A percentile compares a stretch with the other conserved stretches of the same genome.
These are phyloP conservation scores for Neurospora terricola DNA, from an alignment of 495 filamentous ascomycete genomes.

Conservation along the genomic window DNA sequence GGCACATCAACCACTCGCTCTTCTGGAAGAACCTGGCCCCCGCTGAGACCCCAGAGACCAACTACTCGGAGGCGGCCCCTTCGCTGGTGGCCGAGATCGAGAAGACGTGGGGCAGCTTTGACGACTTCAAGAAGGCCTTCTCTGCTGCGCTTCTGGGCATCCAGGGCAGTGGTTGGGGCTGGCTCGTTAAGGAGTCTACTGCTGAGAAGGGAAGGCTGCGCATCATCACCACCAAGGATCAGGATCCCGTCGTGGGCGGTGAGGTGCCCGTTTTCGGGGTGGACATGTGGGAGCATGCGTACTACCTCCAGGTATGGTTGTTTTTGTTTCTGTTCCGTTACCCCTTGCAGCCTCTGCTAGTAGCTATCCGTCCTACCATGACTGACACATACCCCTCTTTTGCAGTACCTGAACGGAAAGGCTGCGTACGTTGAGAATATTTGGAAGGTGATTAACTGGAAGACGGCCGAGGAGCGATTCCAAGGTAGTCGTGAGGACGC, in stretches of 20 bases:
- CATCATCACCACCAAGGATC: constrained; percentile 79
- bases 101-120: constrained; percentile 53
- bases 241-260: constrained; percentile 86
- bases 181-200: constrained; percentile 68
- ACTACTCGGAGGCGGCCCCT: constrained; percentile 45
- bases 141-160: constrained; percentile 53
- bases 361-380: constrained; percentile 1
- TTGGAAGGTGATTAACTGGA: constrained; percentile 99
- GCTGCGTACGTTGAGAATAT: constrained; percentile 92
- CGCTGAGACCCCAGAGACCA: constrained; percentile 52
- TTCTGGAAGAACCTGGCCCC: constrained; percentile 93
- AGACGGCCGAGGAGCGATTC: constrained; percentile 81
- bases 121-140: constrained; percentile 67
- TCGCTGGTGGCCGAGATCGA: constrained; percentile 54
- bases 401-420: constrained; percentile 87
- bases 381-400: not conserved
- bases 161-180: constrained; percentile 65
- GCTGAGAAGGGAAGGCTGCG: constrained; percentile 55
- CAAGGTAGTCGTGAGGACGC: constrained; percentile 24
- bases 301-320: constrained; percentile 64
- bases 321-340: constrained; percentile 41
- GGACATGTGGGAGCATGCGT: constrained; percentile 83
- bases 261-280: constrained; percentile 82
- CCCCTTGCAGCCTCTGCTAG: not conserved
- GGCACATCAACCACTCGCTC: constrained; percentile 84